A percentile compares a stretch with the other conserved stretches of the same genome.
Evolutionary conservation across 2,329 filamentous ascomycete species (phyloP).

Genomic region (Fusarium phyllophilum): DNA sequence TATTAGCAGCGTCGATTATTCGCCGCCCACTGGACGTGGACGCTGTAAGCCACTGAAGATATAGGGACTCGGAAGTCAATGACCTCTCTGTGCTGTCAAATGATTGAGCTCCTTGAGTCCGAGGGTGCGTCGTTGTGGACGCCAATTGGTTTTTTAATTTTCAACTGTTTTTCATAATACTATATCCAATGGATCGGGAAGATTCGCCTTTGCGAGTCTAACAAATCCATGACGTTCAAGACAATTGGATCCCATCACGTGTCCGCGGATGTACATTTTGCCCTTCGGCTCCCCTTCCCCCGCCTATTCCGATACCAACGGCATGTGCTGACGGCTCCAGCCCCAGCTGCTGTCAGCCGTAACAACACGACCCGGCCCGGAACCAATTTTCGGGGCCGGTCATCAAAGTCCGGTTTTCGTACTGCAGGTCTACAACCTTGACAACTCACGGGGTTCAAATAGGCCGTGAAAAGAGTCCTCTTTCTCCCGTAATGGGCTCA

Average conservation of each 20-base stretch:
- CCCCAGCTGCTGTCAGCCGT: not conserved
- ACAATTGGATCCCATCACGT: constrained; percentile 34
- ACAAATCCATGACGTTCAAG: constrained; percentile 37
- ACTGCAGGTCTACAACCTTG: not conserved
- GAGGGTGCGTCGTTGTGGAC: not conserved
- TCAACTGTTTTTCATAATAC: not conserved
- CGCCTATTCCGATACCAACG: constrained; percentile 22
- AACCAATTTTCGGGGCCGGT: constrained; percentile 23
- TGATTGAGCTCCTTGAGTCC: constrained; percentile 4
- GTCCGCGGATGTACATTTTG: constrained; percentile 37
- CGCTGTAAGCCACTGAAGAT: constrained; percentile 32
- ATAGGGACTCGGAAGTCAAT: constrained; percentile 25
- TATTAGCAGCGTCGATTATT: constrained; percentile 42
- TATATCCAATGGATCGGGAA: constrained; percentile 24
- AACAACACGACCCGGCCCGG: constrained; percentile 19
- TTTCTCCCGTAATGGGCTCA: not conserved
- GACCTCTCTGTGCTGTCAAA: not conserved
- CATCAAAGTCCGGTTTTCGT: constrained; percentile 33
- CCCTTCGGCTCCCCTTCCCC: constrained; percentile 33
- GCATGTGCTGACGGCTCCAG: constrained; percentile 36
- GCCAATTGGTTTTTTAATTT: constrained; percentile 20
- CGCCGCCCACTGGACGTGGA: constrained; percentile 7
- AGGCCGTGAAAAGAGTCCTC: not conserved
- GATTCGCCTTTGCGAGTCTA: constrained; percentile 19
- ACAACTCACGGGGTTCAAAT: not conserved